Base-by-base conservation (phyloP, 768 basidiomycete species). In the Calocybe cyanea region DNA sequence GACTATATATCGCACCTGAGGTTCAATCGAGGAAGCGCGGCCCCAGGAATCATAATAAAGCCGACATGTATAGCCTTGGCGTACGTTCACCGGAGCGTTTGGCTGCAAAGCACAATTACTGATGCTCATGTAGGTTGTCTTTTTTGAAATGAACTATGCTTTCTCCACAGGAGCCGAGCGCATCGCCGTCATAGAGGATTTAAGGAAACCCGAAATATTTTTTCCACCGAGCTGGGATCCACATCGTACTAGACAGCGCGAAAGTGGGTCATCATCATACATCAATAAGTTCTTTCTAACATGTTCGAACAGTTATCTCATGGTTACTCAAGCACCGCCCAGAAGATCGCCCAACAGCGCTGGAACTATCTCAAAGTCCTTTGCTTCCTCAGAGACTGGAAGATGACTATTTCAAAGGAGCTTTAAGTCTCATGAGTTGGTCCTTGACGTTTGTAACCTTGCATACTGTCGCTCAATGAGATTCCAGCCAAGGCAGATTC, bases 61-160 rank as follows among this genome's bases (percentile, higher is more conserved):
- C 92, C 0, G 94, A 97, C 57, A 85, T 97, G 77, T 97, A 94
- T 60, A 92, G 91, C 62, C 77, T 95, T 8, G 94, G 93, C 18
- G 91, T 92, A 59, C 41, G 83, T 71, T 7, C 9, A 17, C 13
- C 25, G 11, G 11, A 11, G 25, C 25, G 11, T 11, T 11, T 11
- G 11, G 25, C 5, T 28, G 25, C 11, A 6, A 28, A 6, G 25
- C 25, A 28, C 25, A 28, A 28, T 11, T 28, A 5, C 44, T 38
- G 5, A 44, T 34, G 3, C 46, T 35, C 20, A 31, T 48, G 17
- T 50, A 93, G 90, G 83, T 97, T 53, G 93, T 96, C 11, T 96
- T 96, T 65, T 96, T 97, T 57, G 94, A 97, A 68, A 95, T 96
- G 92, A 93, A 91, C 62, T 90, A 85, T 64, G 57, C 69, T 14